phyloP scores from a whole-genome alignment of 768 basidiomycete species.

The Leccinum barrowsii region DNA sequence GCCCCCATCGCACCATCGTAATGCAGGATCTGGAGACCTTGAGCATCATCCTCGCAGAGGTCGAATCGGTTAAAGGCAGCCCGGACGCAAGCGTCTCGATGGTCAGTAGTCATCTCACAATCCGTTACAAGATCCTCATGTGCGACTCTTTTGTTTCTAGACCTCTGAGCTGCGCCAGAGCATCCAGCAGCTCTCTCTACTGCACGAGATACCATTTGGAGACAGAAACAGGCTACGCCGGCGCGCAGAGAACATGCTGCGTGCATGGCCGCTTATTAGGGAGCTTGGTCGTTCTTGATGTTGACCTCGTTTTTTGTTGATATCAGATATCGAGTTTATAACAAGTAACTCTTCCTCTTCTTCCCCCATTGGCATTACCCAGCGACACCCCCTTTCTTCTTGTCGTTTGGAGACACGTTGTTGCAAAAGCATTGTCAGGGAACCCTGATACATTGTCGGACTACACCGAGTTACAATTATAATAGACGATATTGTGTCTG shows the following conservation, averaged over 20 bases:
- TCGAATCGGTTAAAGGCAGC: slow-evolving; percentile 23
- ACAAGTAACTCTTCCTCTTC: neutral
- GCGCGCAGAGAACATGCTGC: slow-evolving; percentile 17
- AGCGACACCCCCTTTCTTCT: neutral
- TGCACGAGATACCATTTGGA: slow-evolving; percentile 30
- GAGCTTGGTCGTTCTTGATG: neutral
- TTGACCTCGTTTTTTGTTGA: slow-evolving; percentile 1
- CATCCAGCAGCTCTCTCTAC: slow-evolving; percentile 23
- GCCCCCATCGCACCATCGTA: neutral
- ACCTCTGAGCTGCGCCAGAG: slow-evolving; percentile 15
- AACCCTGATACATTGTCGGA: neutral
- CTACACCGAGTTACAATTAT: slow-evolving; percentile 1
- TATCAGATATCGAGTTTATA: neutral
- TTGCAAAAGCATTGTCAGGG: neutral
- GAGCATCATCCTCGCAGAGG: slow-evolving; percentile 29
- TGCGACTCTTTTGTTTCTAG: slow-evolving; percentile 4
- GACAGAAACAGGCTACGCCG: slow-evolving; percentile 26
- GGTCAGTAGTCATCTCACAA: slow-evolving; percentile 15
- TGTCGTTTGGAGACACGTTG: neutral
- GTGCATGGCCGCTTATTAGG: slow-evolving; percentile 12
- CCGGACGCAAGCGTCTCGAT: slow-evolving; percentile 2
- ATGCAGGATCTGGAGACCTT: slow-evolving; percentile 24
- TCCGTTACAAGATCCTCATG: neutral
- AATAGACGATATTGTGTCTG: neutral
- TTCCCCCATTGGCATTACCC: neutral